Evolutionary conservation across 129 eudicot genomes (phyloP), one percentile per base, ranked within the genome.

Genomic region (Daucus carota): DNA sequence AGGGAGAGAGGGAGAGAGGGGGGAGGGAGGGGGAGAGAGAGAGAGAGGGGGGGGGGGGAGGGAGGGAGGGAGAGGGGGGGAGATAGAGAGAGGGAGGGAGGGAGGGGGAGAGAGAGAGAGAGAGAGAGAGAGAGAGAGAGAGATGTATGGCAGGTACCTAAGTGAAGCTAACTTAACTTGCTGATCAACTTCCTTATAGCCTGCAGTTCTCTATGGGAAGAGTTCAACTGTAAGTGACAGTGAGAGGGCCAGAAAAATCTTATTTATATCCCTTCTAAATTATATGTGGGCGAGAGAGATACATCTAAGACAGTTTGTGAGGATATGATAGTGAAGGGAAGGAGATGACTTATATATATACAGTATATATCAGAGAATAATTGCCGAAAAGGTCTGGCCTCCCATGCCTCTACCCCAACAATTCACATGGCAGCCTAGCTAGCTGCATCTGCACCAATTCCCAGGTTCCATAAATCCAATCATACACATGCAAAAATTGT

Each of bases 321-420:
- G 65, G 65, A 57, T 57, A 57, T 57, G 32, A 57, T 20, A 36
- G 36, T 33, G 43, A 38, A 68, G 15, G 38, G 26, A 28, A 29
- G 38, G 46, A 45, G 45, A 20, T 43, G 20, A 28, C 26, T 17
- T 14, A n/a, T 3, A 62, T n/a, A 31, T n/a, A 57, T 57, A 50
- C 46, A n/a, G n/a, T n/a, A n/a, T n/a, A n/a, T n/a, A n/a, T n/a
- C 3, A 11, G 75, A 79, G 78, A 79, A 83, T 83, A 73, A 83
- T 79, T 83, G 80, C 45, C 73, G 73, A 50, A 76, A 75, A 81
- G 66, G 79, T 41, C 76, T 75, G 83, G 79, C 79, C 40, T 83
- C 87, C 87, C 87, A 84, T 84, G 70, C 87, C 77, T 80, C 42
- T 73, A 52, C 87, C 72, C 75, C 59, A 72, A 32, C 38, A 63